Evolutionary conservation across 305 asterid genomes (phyloP), one percentile per base, ranked within the genome.

Genomic region (Petunia hybrid): DNA sequence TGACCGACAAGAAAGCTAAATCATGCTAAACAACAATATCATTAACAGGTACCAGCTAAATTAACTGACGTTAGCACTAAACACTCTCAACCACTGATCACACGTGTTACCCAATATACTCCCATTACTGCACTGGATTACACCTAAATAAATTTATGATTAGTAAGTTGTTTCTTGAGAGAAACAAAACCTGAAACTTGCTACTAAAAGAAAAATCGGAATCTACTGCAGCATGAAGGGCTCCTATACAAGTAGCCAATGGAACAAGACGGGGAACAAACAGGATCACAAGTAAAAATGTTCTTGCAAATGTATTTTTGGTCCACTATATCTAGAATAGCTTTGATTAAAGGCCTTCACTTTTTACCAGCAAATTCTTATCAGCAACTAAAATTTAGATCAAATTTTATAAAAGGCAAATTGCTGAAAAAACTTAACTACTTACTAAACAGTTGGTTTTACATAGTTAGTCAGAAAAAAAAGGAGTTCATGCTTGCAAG

Each of bases 401-500:
- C 57, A 53, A 53, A 53, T 53, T 53, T 3, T n/a, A 0, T 53
- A 10, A 8, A 51, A 51, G n/a, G 57, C 57, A 22, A 22, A 22
- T 22, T 22, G 31, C 31, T 22, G 31, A 22, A 22, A 22, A 22
- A 22, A 22, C 31, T 22, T 22, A 22, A 22, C 31, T 22, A 22
- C 31, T 22, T 5, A 53, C 57, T 53, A 53, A 53, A 53, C n/a
- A 53, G 57, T n/a, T 10, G 36, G 35, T 12, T 38, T 51, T 51
- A 12, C 5, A 43, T 48, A 73, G 62, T 73, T 48, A 46, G 22
- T 71, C 48, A 59, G 6, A 41, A 31, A 3, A 12, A 71, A 42
- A 46, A 70, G 35, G 35, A 4, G 79, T 2, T 53, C 31, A 38
- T 36, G 80, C 48, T 73, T 73, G 74, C 56, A 76, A 62, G 7